These are phyloP conservation scores for Pseudotulostoma volvatum DNA, from an alignment of 495 filamentous ascomycete genomes.

Conservation along the genomic window DNA sequence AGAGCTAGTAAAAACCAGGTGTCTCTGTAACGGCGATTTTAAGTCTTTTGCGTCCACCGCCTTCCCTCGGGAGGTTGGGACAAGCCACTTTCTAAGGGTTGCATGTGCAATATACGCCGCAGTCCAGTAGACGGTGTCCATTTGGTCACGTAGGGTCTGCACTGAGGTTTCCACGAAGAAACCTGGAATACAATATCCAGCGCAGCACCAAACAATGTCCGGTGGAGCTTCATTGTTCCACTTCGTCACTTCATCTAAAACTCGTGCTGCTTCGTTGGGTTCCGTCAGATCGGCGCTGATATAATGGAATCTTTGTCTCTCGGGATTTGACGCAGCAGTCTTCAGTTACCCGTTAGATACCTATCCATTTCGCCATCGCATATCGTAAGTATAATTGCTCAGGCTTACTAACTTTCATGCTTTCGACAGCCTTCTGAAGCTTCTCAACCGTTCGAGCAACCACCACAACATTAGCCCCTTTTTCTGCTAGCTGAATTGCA, in stretches of 20 bases:
- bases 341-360: too few species aligned
- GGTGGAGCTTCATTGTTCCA: slow-evolving; percentile 67
- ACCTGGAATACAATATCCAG: slow-evolving; percentile 56
- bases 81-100: slow-evolving; percentile 32
- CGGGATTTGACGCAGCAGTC: slow-evolving; percentile 40
- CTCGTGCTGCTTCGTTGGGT: slow-evolving; percentile 43
- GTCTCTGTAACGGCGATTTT: slow-evolving; percentile 37
- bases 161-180: slow-evolving; percentile 62
- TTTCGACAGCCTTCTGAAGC: slow-evolving; percentile 53
- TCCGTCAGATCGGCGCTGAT: slow-evolving; percentile 71
- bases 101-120: slow-evolving; percentile 74
- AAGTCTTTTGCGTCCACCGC: slow-evolving; percentile 8
- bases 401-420: slow-evolving; percentile 37
- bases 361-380: too few species aligned
- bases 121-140: slow-evolving; percentile 86
- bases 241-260: slow-evolving; percentile 55
- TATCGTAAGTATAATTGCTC: slow-evolving; percentile 4
- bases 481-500: slow-evolving; percentile 54
- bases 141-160: slow-evolving; percentile 53
- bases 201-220: slow-evolving; percentile 86
- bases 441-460: slow-evolving; percentile 62
- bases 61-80: slow-evolving; percentile 19
- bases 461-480: slow-evolving; percentile 77
- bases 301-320: slow-evolving; percentile 61
- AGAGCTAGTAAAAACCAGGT: slow-evolving; percentile 79